Evolutionary conservation across 2,329 filamentous ascomycete genomes (phyloP), one percentile per base, ranked within the genome.

Genomic region (Hypoxylon sp.): DNA sequence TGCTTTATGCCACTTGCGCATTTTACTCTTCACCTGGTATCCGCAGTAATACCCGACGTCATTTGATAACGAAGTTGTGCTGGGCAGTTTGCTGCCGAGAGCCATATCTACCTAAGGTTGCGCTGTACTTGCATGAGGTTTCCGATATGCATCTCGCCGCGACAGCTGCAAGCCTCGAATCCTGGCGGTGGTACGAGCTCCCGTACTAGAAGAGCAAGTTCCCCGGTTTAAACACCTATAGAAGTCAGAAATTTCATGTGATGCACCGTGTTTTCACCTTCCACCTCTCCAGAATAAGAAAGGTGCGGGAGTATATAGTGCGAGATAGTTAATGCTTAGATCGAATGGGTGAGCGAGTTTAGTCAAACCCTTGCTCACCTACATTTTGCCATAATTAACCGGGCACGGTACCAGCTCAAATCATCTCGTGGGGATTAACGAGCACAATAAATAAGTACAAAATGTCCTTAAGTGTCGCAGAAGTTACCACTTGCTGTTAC

Each of bases 301-400:
- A 58, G 27, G 58, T 40, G 46, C 20, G 10, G 53, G 40, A 50
- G 46, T 49, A 50, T 58, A 55, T 35, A 56, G 37, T 61, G 57
- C 42, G 33, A 62, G 10, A 22, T 44, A 44, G 40, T 44, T 8
- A 55, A 58, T 55, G 50, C 40, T 61, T 61, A 35, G 58, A 11
- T 42, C 62, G 53, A 35, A 44, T 54, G 3, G 5, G 50, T 57
- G 55, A 63, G 56, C 49, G 46, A 55, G 63, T 58, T 69, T 30
- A 11, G 49, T 40, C 14, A 33, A 30, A 66, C 53, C 56, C 67
- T 60, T 69, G 63, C 55, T 70, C 60, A 37, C 54, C 13, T 42
- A 46, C 35, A 69, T 71, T 71, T 64, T 66, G 35, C 66, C 66
- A 61, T 44, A 66, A 71, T 71, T 71, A 69, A 25, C 66, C 59